phyloP scores from a whole-genome alignment of 306 rosid genomes.

The Betula pendula region DNA sequence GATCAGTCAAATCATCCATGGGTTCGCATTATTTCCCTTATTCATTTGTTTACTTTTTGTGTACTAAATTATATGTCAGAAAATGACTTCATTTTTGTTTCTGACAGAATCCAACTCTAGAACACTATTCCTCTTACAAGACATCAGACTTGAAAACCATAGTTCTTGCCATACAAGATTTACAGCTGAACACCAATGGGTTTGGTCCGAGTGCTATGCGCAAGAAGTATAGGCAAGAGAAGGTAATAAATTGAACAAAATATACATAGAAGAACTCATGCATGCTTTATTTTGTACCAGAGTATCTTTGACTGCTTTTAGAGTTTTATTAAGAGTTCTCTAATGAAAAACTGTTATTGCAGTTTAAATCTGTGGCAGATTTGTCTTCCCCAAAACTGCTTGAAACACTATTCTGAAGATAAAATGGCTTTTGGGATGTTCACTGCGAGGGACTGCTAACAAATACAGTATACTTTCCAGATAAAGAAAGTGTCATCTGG shows the following conservation, averaged over 20 bases:
- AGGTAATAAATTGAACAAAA: conserved; percentile 39
- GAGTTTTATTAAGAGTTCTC: conserved; percentile 6
- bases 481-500: not conserved
- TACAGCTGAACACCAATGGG: conserved; percentile 62
- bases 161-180: conserved; percentile 75
- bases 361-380: conserved; percentile 74
- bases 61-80: conserved; percentile 7
- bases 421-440: conserved; percentile 22
- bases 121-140: conserved; percentile 66
- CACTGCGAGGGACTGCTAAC: conserved; percentile 49
- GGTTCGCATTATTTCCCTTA: conserved; percentile 54
- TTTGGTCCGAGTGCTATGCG: conserved; percentile 67
- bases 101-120: conserved; percentile 79
- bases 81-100: conserved; percentile 19
- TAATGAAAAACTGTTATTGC: conserved; percentile 27
- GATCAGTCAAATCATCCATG: conserved; percentile 86
- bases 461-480: conserved; percentile 29
- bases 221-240: conserved; percentile 70
- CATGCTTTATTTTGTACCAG: not conserved
- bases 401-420: conserved; percentile 59
- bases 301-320: not conserved
- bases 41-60: conserved; percentile 6
- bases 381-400: conserved; percentile 65
- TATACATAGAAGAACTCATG: not conserved
- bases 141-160: conserved; percentile 69